Conservation (phyloP, 139 green algal genomes). For the Monoraphidium neglectum region DNA sequence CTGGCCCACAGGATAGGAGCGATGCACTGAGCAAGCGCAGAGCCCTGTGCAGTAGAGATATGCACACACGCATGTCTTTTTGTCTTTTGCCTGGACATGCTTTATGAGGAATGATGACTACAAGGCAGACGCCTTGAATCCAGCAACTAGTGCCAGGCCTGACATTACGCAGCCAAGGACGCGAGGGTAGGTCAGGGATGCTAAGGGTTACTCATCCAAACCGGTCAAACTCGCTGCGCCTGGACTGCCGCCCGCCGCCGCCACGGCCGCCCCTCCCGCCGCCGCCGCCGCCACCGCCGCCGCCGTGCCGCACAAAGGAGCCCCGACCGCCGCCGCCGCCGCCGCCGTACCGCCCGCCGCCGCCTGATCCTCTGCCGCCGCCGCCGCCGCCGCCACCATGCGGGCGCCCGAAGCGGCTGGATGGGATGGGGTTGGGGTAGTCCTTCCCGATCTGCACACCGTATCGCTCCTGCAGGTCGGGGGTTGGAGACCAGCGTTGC, state of each 20-base stretch:
- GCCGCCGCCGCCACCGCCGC: conserved; percentile 29
- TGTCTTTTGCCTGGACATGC: no score
- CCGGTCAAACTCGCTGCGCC: conserved; percentile 49
- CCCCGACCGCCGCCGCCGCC: conserved; percentile 9
- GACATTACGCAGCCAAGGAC: no score
- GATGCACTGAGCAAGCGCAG: no score
- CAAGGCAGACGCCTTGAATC: no score
- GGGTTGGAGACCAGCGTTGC: no score
- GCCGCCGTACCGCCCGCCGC: conserved; percentile 6
- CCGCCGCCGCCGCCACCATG: conserved; percentile 18
- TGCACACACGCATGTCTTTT: no score
- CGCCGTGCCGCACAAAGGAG: conserved; percentile 23
- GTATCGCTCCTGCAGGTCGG: conserved; percentile 43
- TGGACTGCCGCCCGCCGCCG: neutral
- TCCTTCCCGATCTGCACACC: conserved; percentile 65
- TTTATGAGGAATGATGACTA: no score
- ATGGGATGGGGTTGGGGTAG: conserved; percentile 65
- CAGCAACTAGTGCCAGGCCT: no score
- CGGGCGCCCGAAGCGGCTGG: conserved; percentile 24
- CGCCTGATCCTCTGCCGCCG: conserved; percentile 17
- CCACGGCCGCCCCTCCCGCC: neutral
- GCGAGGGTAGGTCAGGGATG: no score
- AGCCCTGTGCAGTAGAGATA: no score
- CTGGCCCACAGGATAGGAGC: no score
- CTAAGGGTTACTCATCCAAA: conserved; percentile 61